Conservation (phyloP, 2,329 filamentous ascomycete species). For the Phyllosticta ampelicida region DNA sequence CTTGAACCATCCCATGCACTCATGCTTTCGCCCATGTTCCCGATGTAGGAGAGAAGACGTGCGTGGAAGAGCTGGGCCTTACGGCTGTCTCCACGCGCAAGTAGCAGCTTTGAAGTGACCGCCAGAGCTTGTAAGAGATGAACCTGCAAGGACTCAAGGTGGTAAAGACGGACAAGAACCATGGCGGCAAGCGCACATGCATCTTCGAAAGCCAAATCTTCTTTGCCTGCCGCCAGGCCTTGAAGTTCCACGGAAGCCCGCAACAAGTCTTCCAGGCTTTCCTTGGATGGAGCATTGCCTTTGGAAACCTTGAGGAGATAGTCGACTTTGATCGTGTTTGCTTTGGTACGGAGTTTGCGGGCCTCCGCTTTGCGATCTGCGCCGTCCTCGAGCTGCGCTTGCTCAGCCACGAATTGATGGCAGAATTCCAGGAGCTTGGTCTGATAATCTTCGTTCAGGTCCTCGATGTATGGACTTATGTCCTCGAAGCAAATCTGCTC, state of each 20-base stretch:
- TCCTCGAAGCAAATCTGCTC: constrained; percentile 8
- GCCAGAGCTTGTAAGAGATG: constrained; percentile 6
- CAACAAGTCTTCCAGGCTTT: constrained; percentile 1
- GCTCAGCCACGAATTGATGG: not conserved
- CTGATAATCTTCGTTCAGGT: not conserved
- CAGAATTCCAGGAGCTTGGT: constrained; percentile 4
- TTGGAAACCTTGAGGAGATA: constrained; percentile 5
- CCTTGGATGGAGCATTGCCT: not conserved
- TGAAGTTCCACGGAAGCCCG: not conserved
- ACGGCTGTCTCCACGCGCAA: constrained; percentile 1
- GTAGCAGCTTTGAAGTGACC: constrained; percentile 1
- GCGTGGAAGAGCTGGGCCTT: constrained; percentile 5
- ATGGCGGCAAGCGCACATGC: constrained; percentile 3
- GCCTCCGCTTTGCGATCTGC: not conserved
- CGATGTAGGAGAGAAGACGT: not conserved
- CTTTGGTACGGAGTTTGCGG: constrained; percentile 1
- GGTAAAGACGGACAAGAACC: constrained; percentile 3
- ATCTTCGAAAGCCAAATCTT: constrained; percentile 2
- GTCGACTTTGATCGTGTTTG: constrained; percentile 4
- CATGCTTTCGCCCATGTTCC: constrained; percentile 2
- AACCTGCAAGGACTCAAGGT: not conserved
- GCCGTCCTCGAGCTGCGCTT: not conserved
- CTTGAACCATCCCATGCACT: not conserved
- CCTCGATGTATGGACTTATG: constrained; percentile 5
- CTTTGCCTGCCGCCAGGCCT: not conserved